Evolutionary conservation across 2,329 filamentous ascomycete genomes (phyloP), one percentile per base, ranked within the genome.

Genomic region (Fusarium heterosporum): DNA sequence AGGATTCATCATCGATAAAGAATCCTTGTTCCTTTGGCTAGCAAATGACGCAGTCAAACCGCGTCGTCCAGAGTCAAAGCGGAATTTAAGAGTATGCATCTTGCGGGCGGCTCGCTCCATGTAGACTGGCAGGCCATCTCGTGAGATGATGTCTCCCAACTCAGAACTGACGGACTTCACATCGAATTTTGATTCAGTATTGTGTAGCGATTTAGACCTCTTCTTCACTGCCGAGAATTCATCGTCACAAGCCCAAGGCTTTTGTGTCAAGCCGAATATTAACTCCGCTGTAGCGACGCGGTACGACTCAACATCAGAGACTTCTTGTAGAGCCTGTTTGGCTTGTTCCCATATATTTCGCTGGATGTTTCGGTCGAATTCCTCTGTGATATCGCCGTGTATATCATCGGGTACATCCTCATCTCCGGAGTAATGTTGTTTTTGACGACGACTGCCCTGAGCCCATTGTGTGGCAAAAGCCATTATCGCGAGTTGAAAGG

Each of bases 241-340:
- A 12, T 72, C 68, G 4, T 72, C 62, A 12, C 29, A 47, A 11
- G 52, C 47, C 54, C 69, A 72, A 3, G 76, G 71, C 55, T 75
- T 75, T 55, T 80, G 78, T 0, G 78, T 77, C 13, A 80, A 36
- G 4, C 78, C 74, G 51, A 80, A 78, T 17, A 80, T 74, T 8
- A 80, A 39, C 54, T 80, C 78, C 1, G 78, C 78, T 28, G 77
- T 78, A 0, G 74, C 77, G 4, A 80, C 73, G 16, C 75, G 73
- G 53, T 77, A 80, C 2, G 76, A 79, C 39, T 80, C 77, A 6
- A 80, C 50, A 13, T 76, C 73, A 0, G 74, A 50, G 3, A 76
- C 75, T 1, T 79, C 75, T 10, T 78, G 71, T 2, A 80, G 55
- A 1, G 75, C 73, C n/a, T 55, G 66, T 19, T 73, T 73, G 0